Evolutionary conservation across 2,329 filamentous ascomycete species (phyloP).

Genomic region (Diaporthe humulicola): DNA sequence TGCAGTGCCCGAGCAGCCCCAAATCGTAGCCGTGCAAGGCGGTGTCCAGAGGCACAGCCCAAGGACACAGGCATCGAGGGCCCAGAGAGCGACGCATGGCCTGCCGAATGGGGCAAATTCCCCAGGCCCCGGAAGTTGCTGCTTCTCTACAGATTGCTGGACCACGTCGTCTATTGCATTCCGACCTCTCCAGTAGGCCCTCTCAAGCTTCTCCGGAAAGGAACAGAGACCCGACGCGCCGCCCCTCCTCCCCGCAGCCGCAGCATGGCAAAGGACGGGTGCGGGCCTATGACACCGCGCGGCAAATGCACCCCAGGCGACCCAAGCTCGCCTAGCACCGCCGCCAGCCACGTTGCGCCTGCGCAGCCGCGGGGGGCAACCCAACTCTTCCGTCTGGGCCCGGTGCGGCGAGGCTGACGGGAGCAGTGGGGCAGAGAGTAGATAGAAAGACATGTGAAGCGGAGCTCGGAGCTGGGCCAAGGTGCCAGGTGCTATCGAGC

Average conservation of each 20-base stretch:
- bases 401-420: constrained; percentile 25
- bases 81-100: constrained; percentile 4
- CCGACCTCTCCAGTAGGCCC: neutral
- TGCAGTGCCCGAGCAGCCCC: neutral
- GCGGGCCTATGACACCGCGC: neutral
- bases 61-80: neutral
- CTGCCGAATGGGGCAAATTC: constrained; percentile 8
- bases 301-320: neutral
- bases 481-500: neutral
- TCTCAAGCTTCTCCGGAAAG: constrained; percentile 26
- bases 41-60: neutral
- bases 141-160: neutral
- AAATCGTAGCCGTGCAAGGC: neutral
- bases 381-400: neutral
- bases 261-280: neutral
- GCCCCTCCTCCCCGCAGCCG: constrained; percentile 8
- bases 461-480: neutral
- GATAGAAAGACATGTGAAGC: constrained; percentile 1
- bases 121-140: neutral
- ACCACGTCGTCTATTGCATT: neutral
- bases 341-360: constrained; percentile 18
- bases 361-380: neutral
- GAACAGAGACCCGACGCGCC: constrained; percentile 16
- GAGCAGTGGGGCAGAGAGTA: neutral
- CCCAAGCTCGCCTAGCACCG: constrained; percentile 14